Conservation (phyloP, 2,329 filamentous ascomycete genomes). For the Daldinia eschscholtzii region DNA sequence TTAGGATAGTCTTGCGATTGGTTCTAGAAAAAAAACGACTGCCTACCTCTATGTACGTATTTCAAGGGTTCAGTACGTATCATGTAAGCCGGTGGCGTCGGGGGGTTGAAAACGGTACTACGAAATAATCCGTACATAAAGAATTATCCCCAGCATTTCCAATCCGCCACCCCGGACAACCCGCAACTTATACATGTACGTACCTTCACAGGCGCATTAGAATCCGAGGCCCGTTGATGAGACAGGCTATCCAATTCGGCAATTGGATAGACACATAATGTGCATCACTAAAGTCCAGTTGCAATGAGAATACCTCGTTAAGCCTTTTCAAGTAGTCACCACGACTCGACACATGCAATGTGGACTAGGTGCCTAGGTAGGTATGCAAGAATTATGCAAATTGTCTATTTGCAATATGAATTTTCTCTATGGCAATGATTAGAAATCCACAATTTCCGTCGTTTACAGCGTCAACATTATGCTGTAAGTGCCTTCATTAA, state of each 20-base stretch:
- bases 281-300: no score
- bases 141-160: neutral
- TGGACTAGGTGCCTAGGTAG: neutral
- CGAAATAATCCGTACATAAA: neutral
- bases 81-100: constrained; percentile 8
- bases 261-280: no score
- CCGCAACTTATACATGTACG: neutral
- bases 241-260: neutral
- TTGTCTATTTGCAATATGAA: constrained; percentile 21
- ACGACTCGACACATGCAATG: neutral
- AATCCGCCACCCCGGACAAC: neutral
- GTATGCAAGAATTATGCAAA: constrained; percentile 13
- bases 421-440: neutral
- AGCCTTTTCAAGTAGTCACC: neutral
- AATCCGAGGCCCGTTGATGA: neutral
- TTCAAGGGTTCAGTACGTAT: neutral
- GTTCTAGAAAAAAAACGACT: neutral
- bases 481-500: constrained; percentile 4
- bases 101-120: constrained; percentile 1
- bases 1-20: neutral
- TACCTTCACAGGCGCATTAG: neutral
- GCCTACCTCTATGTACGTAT: neutral
- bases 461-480: constrained; percentile 14
- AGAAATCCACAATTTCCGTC: constrained; percentile 10
- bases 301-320: neutral